Base-by-base conservation (phyloP, 2,329 filamentous ascomycete genomes). In the Monilinia aucupariae region DNA sequence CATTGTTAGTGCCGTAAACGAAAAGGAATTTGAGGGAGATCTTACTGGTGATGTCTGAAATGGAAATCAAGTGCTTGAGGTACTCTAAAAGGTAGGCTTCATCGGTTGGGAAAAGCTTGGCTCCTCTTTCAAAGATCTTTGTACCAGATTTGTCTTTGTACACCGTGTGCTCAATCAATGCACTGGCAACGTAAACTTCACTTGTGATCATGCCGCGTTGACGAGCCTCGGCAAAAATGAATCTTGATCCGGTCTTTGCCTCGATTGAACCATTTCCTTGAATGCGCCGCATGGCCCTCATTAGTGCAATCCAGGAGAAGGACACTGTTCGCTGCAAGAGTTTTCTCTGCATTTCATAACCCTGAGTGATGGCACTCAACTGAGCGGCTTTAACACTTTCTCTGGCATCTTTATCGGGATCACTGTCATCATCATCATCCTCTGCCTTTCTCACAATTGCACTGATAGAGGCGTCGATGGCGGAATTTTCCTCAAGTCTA, bases 61-160 rank as follows among this genome's bases (percentile, higher is more conserved):
- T 91, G 15, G 90, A 88, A 71, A 97, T 89, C 64, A 99, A 79
- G 75, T 96, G 94, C 78, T 96, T 97, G 70, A 99, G 81, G 75
- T 99, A 97, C 75, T 97, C 92, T 59, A 99, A 82, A 67, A 96
- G 91, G 76, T 97, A 97, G 64, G 86, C 82, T 74, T 96, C 92
- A 71, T 97, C 93, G 55, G 96, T 91, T 0, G 93, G 93, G 73
- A 97, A 99, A 15, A 99, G 80, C 72, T 91, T 94, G 67, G 93
- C 87, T 25, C 94, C 94, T 52, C 93, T 89, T 74, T 99, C 94
- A 69, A 97, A 96, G 65, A 99, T 97, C 77, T 94, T 97, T 50
- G 89, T 90, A 1, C 92, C 93, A 0, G 94, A 91, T 0, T 88
- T 85, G 71, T 97, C 94, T 72, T 96, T 94, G 76, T 99, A 99